Evolutionary conservation across 2,329 filamentous ascomycete species (phyloP).

Genomic region (Lasiodiplodia hormozganensis): DNA sequence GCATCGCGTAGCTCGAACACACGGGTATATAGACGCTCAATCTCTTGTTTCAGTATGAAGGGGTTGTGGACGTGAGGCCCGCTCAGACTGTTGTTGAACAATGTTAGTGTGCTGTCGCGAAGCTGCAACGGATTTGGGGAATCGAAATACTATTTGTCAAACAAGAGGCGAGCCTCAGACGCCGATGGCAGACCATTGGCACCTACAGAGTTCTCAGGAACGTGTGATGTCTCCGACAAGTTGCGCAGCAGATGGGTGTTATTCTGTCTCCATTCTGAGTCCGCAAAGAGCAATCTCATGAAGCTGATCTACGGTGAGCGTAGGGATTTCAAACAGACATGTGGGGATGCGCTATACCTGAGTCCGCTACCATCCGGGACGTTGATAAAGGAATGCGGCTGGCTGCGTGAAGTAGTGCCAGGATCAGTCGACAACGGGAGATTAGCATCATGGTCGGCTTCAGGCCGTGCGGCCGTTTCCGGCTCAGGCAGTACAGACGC

Average conservation of each 20-base stretch:
- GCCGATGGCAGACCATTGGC: not conserved
- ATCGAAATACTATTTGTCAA: conserved; percentile 4
- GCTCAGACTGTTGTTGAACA: not conserved
- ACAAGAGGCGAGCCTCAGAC: not conserved
- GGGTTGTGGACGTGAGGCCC: not conserved
- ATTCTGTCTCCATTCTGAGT: not conserved
- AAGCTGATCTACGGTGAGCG: not conserved
- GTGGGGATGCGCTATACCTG: not conserved
- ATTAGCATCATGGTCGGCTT: not conserved
- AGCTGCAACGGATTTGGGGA: not conserved
- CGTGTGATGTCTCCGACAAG: not conserved
- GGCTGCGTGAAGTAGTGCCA: too few relatives aligned
- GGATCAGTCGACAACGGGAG: not conserved
- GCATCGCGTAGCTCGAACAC: not conserved
- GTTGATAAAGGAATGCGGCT: not conserved
- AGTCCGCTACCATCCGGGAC: not conserved
- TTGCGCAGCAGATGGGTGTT: conserved; percentile 3
- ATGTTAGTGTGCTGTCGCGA: not conserved
- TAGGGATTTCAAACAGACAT: not conserved
- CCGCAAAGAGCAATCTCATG: conserved; percentile 11
- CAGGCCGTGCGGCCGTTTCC: not conserved
- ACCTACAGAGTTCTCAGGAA: not conserved
- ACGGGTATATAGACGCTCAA: not conserved
- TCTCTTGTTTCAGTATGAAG: not conserved
- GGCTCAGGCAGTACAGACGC: not conserved